Base-by-base conservation (phyloP, 2,329 filamentous ascomycete species). In the Cadophora sp. region DNA sequence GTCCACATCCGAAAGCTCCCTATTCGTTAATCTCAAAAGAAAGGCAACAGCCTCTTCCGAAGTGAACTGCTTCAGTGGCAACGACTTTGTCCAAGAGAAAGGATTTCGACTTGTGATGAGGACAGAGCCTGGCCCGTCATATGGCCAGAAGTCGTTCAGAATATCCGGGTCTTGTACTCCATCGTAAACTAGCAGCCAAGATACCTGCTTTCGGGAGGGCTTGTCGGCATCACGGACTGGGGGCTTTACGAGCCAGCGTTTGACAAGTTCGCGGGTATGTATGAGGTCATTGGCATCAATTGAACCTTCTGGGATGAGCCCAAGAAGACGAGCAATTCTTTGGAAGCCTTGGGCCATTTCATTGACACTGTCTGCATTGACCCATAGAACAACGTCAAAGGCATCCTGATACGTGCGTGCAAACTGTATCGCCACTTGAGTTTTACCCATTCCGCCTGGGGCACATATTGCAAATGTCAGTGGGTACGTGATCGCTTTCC, bases 321-420 rank as follows among this genome's bases (percentile, higher is more conserved):
- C 24, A 53, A 53, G 50, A 53, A 53, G 24, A 4, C 7, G 22
- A 53, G 50, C 50, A 16, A 53, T 53, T 27, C 24, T 26, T 53
- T 53, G 50, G 16, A 53, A 53, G 1, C 50, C 50, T 27, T 53
- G 50, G 14, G 22, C 50, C 50, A 53, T 53, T 24, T 53, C 50
- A 16, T 53, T 53, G 7, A 27, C 22, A 26, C 50, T 53, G 65
- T 78, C 77, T 6, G 77, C 77, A 24, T 68, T 27, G 6, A 79
- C 71, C 77, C 77, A 79, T 65, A 79, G 74, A 34, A 79, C 70
- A 9, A 75, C 76, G 65, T 78, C 77, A 67, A 76, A 79, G 22
- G 64, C 62, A 2, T 46, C 31, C 65, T 73, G 71, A 50, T 74
- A 68, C 31, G 68, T 61, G 48, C 66, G 50, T 24, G 69, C 70